Base-by-base conservation (phyloP, 371 early-diverging fungal genomes). In the Syncephalastrum monosporum region DNA sequence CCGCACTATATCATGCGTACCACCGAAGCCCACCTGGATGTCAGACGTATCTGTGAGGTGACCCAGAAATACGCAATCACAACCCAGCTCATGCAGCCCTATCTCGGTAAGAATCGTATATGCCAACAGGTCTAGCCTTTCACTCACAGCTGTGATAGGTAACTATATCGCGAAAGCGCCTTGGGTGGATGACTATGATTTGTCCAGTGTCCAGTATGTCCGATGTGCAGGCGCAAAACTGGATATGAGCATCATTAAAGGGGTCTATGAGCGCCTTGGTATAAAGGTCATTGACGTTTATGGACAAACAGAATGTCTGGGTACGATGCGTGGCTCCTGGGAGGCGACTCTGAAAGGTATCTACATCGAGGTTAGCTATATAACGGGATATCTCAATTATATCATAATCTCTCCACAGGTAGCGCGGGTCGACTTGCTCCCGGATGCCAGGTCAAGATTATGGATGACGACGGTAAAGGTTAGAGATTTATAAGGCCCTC, bases 11-110 rank as follows among this genome's bases (percentile, higher is more conserved):
- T 91, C 29, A 64, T 90, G 59, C 38, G 38, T 12, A 33, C 38
- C 12, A 8, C 38, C 38, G 38, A 33, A 33, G 81, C 82, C 33
- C 81, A 82, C 46, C 91, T 91, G 66, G 87, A 89, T 53, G 71
- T 88, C 13, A 65, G 45, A 1, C 49, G 52, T 5, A 86, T 85
- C 51, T 83, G 92, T 53, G 55, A 68, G 47, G 60, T 75, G 8
- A 68, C 92, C 23, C 76, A 85, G 55, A 65, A 63, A 1, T 63
- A 86, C 68, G 77, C 79, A 47, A 81, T 90, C 49, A 81, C 83
- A 3, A 12, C 93, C 95, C 1, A 87, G 93, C 55, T 63, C 83
- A 29, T 85, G 82, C 41, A 94, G 89, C 24, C 97, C 94, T 15
- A 94, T 95, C 5, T 94, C 95, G 15, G 74, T 96, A 5, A 72